Conservation (phyloP, 805 yeast species). For the Candida corydali region DNA sequence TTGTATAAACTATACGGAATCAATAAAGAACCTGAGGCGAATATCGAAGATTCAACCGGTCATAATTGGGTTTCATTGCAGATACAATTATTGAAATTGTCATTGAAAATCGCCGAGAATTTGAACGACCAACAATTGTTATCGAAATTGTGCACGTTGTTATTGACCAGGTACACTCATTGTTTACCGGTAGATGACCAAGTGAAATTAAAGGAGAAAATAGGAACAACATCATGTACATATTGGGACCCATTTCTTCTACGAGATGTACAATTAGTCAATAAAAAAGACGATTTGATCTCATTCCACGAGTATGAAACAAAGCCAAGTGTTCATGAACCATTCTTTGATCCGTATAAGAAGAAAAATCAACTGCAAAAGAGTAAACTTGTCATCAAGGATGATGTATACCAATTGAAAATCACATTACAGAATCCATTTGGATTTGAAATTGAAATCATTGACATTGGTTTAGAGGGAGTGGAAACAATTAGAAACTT, state of each 20-base stretch:
- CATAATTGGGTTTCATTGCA: slow-evolving; percentile 53
- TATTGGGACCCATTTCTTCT: slow-evolving; percentile 78
- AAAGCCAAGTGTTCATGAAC: slow-evolving; percentile 12
- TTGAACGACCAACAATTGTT: slow-evolving; percentile 39
- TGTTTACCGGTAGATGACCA: slow-evolving; percentile 61
- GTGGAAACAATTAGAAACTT: slow-evolving; percentile 20
- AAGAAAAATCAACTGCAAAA: slow-evolving; percentile 22
- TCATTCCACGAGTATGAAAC: slow-evolving; percentile 26
- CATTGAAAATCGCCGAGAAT: slow-evolving; percentile 51
- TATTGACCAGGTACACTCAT: slow-evolving; percentile 53
- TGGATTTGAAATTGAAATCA: slow-evolving; percentile 64
- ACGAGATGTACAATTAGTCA: slow-evolving; percentile 42
- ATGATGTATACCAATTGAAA: slow-evolving; percentile 55
- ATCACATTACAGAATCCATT: slow-evolving; percentile 75
- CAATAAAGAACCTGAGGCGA: slow-evolving; percentile 29
- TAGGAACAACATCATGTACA: slow-evolving; percentile 19
- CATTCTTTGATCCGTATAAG: slow-evolving; percentile 49
- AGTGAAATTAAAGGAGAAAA: slow-evolving; percentile 30
- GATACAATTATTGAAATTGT: slow-evolving; percentile 48
- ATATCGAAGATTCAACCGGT: slow-evolving; percentile 17
- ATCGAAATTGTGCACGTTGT: slow-evolving; percentile 45
- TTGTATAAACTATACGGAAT: slow-evolving; percentile 56
- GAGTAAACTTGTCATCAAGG: slow-evolving; percentile 36
- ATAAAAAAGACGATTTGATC: slow-evolving; percentile 31
- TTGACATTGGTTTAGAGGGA: slow-evolving; percentile 36